phyloP scores from a whole-genome alignment of 1,139 yeast species.

The Hemisphaericaspora lyxosophila region DNA sequence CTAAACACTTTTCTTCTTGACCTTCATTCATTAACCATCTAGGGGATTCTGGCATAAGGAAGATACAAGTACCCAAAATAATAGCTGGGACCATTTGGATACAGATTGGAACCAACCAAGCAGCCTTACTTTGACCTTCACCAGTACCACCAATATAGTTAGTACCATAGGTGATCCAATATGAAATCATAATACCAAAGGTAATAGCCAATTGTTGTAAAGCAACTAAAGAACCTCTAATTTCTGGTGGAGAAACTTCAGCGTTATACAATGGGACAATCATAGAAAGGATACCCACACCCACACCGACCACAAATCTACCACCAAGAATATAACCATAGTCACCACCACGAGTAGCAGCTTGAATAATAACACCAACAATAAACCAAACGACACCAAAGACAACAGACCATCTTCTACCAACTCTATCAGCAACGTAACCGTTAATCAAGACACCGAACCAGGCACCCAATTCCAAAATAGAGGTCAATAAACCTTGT shows the following conservation, averaged over 20 bases:
- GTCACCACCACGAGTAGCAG: slow-evolving; percentile 14
- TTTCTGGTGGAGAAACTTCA: slow-evolving; percentile 40
- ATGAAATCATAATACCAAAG: slow-evolving; percentile 64
- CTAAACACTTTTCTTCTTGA: slow-evolving; percentile 18
- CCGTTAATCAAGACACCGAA: slow-evolving; percentile 22
- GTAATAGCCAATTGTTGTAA: slow-evolving; percentile 67
- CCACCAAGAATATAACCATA: slow-evolving; percentile 24
- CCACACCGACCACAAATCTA: slow-evolving; percentile 24
- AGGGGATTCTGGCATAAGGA: slow-evolving; percentile 22
- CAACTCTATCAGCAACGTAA: slow-evolving; percentile 26
- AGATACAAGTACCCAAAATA: slow-evolving; percentile 18
- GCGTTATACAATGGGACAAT: slow-evolving; percentile 23
- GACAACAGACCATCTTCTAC: slow-evolving; percentile 33
- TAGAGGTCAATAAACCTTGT: slow-evolving; percentile 25
- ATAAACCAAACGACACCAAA: slow-evolving; percentile 25
- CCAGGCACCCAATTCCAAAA: slow-evolving; percentile 24
- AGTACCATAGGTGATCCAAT: slow-evolving; percentile 69
- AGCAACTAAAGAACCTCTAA: slow-evolving; percentile 66
- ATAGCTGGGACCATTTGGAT: slow-evolving; percentile 27
- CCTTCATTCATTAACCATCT: slow-evolving; percentile 22
- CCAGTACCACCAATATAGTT: slow-evolving; percentile 22
- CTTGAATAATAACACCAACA: slow-evolving; percentile 40
- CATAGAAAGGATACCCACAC: slow-evolving; percentile 24
- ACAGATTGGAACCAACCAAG: slow-evolving; percentile 28
- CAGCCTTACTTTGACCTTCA: slow-evolving; percentile 44